Evolutionary conservation across 2,329 filamentous ascomycete species (phyloP), one percentile per base, ranked within the genome.

Genomic region (Clonostachys solani): DNA sequence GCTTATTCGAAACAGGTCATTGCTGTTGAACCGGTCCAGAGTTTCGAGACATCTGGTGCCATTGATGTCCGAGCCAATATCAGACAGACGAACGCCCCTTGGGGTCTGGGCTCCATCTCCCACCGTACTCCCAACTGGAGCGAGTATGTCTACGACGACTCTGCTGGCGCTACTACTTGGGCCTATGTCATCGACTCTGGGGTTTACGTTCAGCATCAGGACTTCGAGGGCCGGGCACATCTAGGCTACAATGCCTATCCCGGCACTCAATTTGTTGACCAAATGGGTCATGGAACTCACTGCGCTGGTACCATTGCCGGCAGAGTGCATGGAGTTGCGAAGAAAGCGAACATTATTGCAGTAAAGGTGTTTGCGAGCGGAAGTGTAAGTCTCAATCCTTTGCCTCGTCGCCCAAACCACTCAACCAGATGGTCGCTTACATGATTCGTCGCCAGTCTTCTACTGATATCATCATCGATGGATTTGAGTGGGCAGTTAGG

Each of bases 151-250:
- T 75, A 74, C 56, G 68, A 75, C 50, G 48, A 54, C 9, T 63
- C 56, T 17, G 68, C 70, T 18, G 73, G 73, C 13, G 47, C 56
- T 13, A 65, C 60, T 33, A 69, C 63, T 45, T 80, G 68, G 50
- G 64, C 72, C 43, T 83, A 81, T 56, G 61, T 83, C 45, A 61
- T 82, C 47, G 79, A 83, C 58, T 79, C 74, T 0, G 78, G 79
- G 36, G 72, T 82, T 45, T 65, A 68, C 40, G 67, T 61, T 17
- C 48, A 57, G 6, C 78, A 83, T 55, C 35, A 57, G 46, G 64
- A 74, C 41, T 75, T 75, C 42, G 67, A 66, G 42, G 67, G 67
- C 10, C 68, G 73, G 10, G 73, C 71, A 33, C 58, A 53, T 17
- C 62, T 60, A 34, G 66, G 67, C 5, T 62, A 60, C 48, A 71